Base-by-base conservation (phyloP, 345 rosid genomes). In the Gossypium longicalyx region DNA sequence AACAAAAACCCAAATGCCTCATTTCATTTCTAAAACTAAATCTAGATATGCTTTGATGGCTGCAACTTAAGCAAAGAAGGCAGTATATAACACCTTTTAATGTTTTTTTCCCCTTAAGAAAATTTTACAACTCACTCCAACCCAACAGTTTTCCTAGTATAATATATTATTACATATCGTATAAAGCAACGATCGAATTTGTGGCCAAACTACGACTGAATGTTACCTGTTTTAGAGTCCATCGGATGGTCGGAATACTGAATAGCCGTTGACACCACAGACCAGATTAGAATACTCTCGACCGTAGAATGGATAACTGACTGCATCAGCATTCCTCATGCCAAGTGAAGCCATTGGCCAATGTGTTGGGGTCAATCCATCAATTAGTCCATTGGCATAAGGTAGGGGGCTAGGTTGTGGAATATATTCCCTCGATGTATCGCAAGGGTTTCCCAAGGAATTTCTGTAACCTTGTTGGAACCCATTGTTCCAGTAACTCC, bases 201-300 rank as follows among this genome's bases (percentile, higher is more conserved):
- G 70, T 17, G 52, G 76, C 82, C n/a, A n/a, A 41, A 61, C 75
- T 70, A 34, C 41, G 7, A 34, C 79, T 1, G 65, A 29, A 1
- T 9, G 3, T 60, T 17, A 12, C 54, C 64, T 68, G 60, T 75
- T 73, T 89, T 88, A 92, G 72, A 83, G 91, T 49, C 97, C 91
- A 45, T 85, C 85, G 20, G 94, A 88, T 53, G 97, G 97, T 79
- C 89, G 84, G 84, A 79, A 92, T 67, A 82, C 86, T 7, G 88
- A 74, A 72, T 87, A 88, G 29, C 95, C 87, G 68, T 87, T 90
- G 77, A 84, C 84, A 22, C 88, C 78, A 72, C 85, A 72, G 19
- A 97, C 82, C 81, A 82, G 58, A 81, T 87, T 89, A 25, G 91
- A 70, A 60, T 85, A 86, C n/a, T 87, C 91, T 0, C 86, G 82